Base-by-base conservation (phyloP, 139 green algal genomes). In the Chlorella vulgaris region DNA sequence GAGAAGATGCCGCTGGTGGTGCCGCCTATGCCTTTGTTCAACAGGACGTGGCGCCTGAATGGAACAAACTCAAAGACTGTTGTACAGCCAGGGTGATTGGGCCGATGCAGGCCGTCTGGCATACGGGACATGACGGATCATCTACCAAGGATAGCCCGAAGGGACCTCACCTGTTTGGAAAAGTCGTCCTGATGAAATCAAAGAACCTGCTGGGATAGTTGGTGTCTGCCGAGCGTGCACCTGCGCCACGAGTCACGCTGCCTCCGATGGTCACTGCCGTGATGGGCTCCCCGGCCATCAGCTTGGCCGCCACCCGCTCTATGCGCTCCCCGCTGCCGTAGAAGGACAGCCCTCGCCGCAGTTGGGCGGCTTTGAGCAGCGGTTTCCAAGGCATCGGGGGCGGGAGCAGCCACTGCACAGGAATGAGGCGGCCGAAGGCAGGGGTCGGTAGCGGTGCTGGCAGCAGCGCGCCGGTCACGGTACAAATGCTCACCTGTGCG, bases 1-100 rank as follows among this genome's bases (percentile, higher is more conserved):
- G 43, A 29, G 24, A 66, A 78, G 21, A 78, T 63, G 47, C 70
- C 70, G 70, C 70, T 78, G 70, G 33, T 78, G 3, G 70, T 78
- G 31, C 28, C 70, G 4, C 70, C 70, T 4, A 78, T 78, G n/a
- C 31, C 70, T 33, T 65, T 78, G 70, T 78, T 78, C 6, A 65
- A 5, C 13, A 78, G 63, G 7, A 43, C 51, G 47, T 78, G 70
- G 47, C 42, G 47, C 18, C 70, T 78, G 70, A 31, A 58, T 3
- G 26, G 19, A 8, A 15, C 18, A 31, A 42, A 19, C 15, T 42
- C 5, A 43, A 4, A 31, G 2, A 4, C 13, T 24, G 47, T 55
- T 10, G 13, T 55, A 15, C 47, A 15, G 13, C 47, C 10, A n/a
- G n/a, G n/a, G n/a, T n/a, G n/a, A n/a, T n/a, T n/a, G n/a, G n/a